phyloP scores from a whole-genome alignment of 106 monocot genomes.

The Dendrobium nobile region DNA sequence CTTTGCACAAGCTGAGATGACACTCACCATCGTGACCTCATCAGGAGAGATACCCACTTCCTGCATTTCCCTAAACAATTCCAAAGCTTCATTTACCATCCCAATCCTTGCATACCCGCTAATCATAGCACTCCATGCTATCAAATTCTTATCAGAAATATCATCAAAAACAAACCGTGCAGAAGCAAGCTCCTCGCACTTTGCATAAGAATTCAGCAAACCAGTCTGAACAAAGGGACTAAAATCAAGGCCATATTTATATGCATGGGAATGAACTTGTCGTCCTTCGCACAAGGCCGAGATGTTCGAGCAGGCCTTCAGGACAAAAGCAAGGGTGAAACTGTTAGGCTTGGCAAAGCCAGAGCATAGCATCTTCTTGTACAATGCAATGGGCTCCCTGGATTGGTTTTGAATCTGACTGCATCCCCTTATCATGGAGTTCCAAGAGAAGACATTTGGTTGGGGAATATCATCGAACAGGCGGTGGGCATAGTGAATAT shows the following conservation, averaged over 20 bases:
- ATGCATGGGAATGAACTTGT: slow-evolving; percentile 64
- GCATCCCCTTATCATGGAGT: slow-evolving; percentile 58
- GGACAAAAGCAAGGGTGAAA: slow-evolving; percentile 67
- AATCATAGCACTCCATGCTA: slow-evolving; percentile 91
- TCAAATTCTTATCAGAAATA: slow-evolving; percentile 62
- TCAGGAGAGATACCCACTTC: slow-evolving; percentile 53
- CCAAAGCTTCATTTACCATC: slow-evolving; percentile 69
- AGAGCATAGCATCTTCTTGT: slow-evolving; percentile 34
- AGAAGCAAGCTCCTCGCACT: slow-evolving; percentile 51
- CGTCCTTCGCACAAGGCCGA: slow-evolving; percentile 44
- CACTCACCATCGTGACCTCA: slow-evolving; percentile 93
- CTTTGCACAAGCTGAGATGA: slow-evolving; percentile 87
- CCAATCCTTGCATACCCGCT: slow-evolving; percentile 77
- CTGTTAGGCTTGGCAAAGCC: slow-evolving; percentile 52
- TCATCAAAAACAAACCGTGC: slow-evolving; percentile 67
- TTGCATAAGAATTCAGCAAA: slow-evolving; percentile 67
- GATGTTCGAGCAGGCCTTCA: slow-evolving; percentile 58
- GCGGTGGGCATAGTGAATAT: slow-evolving; percentile 52
- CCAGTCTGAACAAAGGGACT: slow-evolving; percentile 72
- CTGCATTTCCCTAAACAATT: slow-evolving; percentile 74
- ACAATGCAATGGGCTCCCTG: slow-evolving; percentile 49
- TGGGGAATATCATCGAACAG: slow-evolving; percentile 63
- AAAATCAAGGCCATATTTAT: slow-evolving; percentile 43
- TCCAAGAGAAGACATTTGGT: slow-evolving; percentile 71
- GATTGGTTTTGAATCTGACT: slow-evolving; percentile 25